These are phyloP conservation scores for Meredithiella fracta DNA, from an alignment of 2,329 filamentous ascomycete species.

Conservation along the genomic window DNA sequence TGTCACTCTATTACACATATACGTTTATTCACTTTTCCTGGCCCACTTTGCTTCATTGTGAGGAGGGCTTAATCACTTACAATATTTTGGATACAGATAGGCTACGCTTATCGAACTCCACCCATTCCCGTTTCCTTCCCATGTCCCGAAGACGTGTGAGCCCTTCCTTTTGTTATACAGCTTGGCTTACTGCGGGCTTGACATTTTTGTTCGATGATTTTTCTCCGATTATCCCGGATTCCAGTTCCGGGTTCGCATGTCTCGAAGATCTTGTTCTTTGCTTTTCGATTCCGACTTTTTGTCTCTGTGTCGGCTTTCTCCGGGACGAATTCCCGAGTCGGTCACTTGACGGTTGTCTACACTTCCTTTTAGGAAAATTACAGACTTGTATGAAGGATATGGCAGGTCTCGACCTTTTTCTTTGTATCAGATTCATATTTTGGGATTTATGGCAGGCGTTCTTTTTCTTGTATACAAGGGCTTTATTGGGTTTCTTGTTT, in stretches of 20 bases:
- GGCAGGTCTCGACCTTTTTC: no score
- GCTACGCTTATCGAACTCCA: conserved; percentile 10
- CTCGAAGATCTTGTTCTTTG: no score
- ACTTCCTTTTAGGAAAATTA: neutral
- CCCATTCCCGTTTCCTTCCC: neutral
- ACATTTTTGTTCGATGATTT: no score
- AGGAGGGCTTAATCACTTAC: conserved; percentile 11
- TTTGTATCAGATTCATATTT: no score
- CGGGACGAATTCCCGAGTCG: neutral
- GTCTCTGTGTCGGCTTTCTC: no score
- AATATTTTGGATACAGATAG: conserved; percentile 9
- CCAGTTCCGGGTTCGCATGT: no score
- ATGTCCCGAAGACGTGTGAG: neutral
- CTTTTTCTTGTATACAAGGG: no score
- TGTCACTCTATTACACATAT: neutral
- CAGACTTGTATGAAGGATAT: no score
- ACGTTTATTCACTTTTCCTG: neutral
- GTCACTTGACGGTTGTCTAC: neutral
- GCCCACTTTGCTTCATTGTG: conserved; percentile 10
- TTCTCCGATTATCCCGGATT: no score
- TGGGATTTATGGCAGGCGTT: no score
- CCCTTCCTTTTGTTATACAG: neutral
- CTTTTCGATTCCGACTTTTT: no score
- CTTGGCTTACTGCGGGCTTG: neutral
- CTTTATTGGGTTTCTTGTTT: no score